Evolutionary conservation across 768 basidiomycete species (phyloP), one percentile per base, ranked within the genome.

Genomic region (Gymnopilus junonius): DNA sequence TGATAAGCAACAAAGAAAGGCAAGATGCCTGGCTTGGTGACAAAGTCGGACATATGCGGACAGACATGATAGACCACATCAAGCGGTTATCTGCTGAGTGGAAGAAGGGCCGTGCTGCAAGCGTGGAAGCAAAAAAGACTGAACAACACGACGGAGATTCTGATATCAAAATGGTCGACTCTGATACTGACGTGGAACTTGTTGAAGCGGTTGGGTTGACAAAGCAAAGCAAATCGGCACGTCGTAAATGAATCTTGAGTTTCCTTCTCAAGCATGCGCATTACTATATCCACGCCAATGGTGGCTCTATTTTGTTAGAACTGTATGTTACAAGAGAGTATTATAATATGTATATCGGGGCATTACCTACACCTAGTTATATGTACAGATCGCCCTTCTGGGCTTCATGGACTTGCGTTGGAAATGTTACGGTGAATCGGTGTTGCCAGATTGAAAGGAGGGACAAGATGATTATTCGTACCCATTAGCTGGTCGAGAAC

Each of bases 21-120:
- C 77, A 77, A 63, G 59, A 65, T 21, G 80, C 80, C 64, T 92
- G 90, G 90, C 75, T 85, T 34, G 82, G 80, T 39, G 70, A 79
- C 12, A 71, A 75, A n/a, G 78, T 88, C 43, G 76, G 72, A 7
- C 72, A 67, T 15, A 80, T 82, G 67, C 84, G 90, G 14, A 80
- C 83, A 43, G 59, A 77, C 8, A 76, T 91, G 25, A 63, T 66
- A 29, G 65, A 64, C 2, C 77, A 77, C 8, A 86, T 90, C 29
- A 57, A 67, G 8, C 57, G 69, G 3, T 76, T 91, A 27, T 88
- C 90, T n/a, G 67, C 71, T 23, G 77, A 81, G 17, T 90, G 87
- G 84, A 83, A 80, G 70, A 75, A 76, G 53, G 75, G 76, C 37
- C 82, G 82, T 40, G 79, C 73, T 14, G 72, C 72, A 27, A 79